Evolutionary conservation across 2,329 filamentous ascomycete genomes (phyloP).

Genomic region (Hymenotorrendiella dingleyae): DNA sequence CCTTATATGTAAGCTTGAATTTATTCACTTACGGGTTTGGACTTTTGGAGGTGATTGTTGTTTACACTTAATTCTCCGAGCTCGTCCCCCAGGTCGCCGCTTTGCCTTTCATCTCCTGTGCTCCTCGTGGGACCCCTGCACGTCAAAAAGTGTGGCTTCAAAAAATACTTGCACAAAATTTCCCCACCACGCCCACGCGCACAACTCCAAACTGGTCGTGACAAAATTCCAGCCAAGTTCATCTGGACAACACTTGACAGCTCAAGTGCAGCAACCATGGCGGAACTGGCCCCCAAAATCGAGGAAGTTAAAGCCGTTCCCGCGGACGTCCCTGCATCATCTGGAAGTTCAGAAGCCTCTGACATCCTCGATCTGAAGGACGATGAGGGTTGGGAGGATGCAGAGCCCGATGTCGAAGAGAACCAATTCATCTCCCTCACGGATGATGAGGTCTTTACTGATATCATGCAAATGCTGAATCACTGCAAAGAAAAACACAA

Average conservation of each 20-base stretch:
- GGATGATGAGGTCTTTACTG: constrained; percentile 58
- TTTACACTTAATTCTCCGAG: too few relatives aligned
- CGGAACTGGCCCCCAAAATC: constrained; percentile 9
- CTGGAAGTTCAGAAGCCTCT: constrained; percentile 35
- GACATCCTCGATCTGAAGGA: constrained; percentile 36
- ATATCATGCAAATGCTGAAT: constrained; percentile 58
- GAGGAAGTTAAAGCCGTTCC: too few relatives aligned
- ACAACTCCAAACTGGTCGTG: too few relatives aligned
- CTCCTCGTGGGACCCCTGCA: too few relatives aligned
- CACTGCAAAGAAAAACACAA: constrained; percentile 60
- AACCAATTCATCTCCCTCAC: constrained; percentile 63
- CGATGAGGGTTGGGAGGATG: constrained; percentile 51
- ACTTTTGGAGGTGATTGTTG: too few relatives aligned
- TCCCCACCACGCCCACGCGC: constrained; percentile 4
- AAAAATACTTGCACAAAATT: constrained; percentile 1
- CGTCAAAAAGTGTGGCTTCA: too few relatives aligned
- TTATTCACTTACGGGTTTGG: too few relatives aligned
- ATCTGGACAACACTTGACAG: constrained; percentile 2
- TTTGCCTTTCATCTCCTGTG: too few relatives aligned
- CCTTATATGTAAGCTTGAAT: too few relatives aligned
- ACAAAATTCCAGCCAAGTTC: background rate
- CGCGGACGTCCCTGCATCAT: constrained; percentile 24
- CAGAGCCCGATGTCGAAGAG: constrained; percentile 57
- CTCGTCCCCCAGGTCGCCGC: too few relatives aligned
- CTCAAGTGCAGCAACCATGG: constrained; percentile 14